Evolutionary conservation across 164 flowering plant species (phyloP).

Genomic region (Vitis cinerea): DNA sequence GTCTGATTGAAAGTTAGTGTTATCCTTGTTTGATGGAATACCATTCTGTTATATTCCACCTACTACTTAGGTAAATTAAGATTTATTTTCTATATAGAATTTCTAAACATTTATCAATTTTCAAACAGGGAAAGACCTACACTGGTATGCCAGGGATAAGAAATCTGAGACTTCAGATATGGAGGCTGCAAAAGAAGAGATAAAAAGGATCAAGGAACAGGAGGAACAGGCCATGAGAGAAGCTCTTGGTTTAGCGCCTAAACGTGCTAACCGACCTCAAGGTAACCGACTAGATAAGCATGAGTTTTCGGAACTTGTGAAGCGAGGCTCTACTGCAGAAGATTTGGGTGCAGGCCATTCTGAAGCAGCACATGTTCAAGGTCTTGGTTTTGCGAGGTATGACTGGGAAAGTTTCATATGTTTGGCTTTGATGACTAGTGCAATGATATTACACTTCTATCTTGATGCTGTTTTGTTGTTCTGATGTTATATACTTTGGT

Average conservation of each 20-base stretch:
- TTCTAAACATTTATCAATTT: background rate
- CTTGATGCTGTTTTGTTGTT: too few relatives aligned
- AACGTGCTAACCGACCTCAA: conserved; percentile 57
- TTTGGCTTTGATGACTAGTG: too few relatives aligned
- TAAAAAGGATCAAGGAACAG: conserved; percentile 78
- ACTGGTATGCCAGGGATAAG: conserved; percentile 84
- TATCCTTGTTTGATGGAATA: too few relatives aligned
- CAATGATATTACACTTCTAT: too few relatives aligned
- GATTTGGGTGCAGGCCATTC: conserved; percentile 90
- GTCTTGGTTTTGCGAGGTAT: conserved; percentile 88
- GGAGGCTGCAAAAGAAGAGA: conserved; percentile 83
- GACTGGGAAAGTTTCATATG: background rate
- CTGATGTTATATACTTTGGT: too few relatives aligned
- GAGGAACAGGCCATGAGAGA: conserved; percentile 98
- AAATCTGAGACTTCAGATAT: conserved; percentile 34
- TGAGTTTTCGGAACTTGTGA: conserved; percentile 85
- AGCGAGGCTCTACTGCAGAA: conserved; percentile 90
- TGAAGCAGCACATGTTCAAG: conserved; percentile 87
- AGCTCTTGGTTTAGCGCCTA: conserved; percentile 97
- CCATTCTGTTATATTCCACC: too few relatives aligned
- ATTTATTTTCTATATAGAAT: background rate
- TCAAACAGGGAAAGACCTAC: conserved; percentile 80
- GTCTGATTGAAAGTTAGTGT: too few relatives aligned
- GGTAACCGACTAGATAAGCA: conserved; percentile 93
- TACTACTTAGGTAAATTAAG: too few relatives aligned